phyloP scores from a whole-genome alignment of 2,329 filamentous ascomycete genomes.

The Pseudogymnoascus sp. region DNA sequence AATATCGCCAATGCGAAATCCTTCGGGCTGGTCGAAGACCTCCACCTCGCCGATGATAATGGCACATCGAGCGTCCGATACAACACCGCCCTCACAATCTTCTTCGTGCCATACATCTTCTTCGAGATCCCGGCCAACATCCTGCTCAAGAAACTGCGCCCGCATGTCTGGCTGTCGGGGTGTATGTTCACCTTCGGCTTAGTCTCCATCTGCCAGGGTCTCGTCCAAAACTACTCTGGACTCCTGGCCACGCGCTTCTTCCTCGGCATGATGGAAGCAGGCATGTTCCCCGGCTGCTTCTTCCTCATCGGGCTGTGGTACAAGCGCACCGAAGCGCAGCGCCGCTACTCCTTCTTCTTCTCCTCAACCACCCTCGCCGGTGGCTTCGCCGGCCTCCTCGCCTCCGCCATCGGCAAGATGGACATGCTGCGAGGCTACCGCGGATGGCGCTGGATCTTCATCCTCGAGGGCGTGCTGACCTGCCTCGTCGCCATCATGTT shows the following conservation, averaged over 20 bases:
- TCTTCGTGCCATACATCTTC: constrained; percentile 71
- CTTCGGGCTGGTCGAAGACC: constrained; percentile 55
- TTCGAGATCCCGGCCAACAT: constrained; percentile 68
- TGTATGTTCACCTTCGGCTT: constrained; percentile 58
- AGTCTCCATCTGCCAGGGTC: constrained; percentile 26
- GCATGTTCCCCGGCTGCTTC: constrained; percentile 68
- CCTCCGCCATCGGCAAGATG: constrained; percentile 86
- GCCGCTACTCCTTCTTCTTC: constrained; percentile 92
- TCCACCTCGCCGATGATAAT: constrained; percentile 39
- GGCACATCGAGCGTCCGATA: constrained; percentile 45
- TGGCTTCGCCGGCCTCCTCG: constrained; percentile 79
- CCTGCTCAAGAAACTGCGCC: constrained; percentile 57
- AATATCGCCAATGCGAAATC: constrained; percentile 73
- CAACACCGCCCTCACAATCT: constrained; percentile 70
- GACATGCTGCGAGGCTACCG: constrained; percentile 56
- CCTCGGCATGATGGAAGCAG: constrained; percentile 66
- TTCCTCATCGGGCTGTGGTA: constrained; percentile 88
- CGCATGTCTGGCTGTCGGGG: constrained; percentile 62
- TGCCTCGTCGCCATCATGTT: constrained; percentile 52
- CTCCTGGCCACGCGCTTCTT: constrained; percentile 78
- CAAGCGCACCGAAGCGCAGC: constrained; percentile 75
- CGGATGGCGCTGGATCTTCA: constrained; percentile 79
- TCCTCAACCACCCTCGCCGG: constrained; percentile 69
- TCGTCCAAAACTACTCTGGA: constrained; percentile 57
- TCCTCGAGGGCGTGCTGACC: constrained; percentile 63